Evolutionary conservation across 148 eudicot genomes (phyloP).

Genomic region (Hydrangea macrophylla): DNA sequence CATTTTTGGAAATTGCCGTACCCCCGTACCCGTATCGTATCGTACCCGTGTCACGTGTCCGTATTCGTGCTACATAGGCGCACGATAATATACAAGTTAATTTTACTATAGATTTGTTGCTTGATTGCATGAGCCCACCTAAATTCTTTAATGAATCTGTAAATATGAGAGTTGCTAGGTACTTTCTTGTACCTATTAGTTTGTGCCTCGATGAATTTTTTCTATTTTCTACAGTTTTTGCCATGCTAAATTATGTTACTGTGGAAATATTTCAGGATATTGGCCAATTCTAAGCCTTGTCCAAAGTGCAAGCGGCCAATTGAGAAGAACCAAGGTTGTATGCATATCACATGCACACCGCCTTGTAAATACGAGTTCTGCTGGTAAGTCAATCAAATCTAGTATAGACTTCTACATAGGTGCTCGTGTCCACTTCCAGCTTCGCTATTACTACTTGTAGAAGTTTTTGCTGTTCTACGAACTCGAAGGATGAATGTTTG

Average conservation of each 20-base stretch:
- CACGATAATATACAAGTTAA: no score
- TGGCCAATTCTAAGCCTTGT: slow-evolving; percentile 89
- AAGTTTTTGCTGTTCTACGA: neutral
- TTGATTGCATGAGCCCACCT: neutral
- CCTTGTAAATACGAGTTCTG: slow-evolving; percentile 93
- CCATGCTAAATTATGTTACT: neutral
- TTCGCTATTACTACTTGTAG: neutral
- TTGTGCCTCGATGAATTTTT: no score
- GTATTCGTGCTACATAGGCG: no score
- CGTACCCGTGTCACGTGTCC: no score
- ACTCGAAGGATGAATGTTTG: neutral
- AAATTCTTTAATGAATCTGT: neutral
- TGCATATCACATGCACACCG: slow-evolving; percentile 91
- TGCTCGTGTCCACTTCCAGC: neutral
- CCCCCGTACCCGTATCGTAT: no score
- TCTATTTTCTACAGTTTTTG: neutral
- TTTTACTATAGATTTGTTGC: neutral
- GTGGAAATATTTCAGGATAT: slow-evolving; percentile 46
- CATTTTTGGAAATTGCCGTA: no score
- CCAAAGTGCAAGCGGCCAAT: slow-evolving; percentile 98
- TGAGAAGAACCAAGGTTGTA: slow-evolving; percentile 92
- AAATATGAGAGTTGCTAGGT: neutral
- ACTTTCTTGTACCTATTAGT: neutral
- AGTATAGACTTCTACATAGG: neutral
- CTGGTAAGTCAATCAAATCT: slow-evolving; percentile 48